Base-by-base conservation (phyloP, 2,329 filamentous ascomycete genomes). In the Metarhizium guizhouense region DNA sequence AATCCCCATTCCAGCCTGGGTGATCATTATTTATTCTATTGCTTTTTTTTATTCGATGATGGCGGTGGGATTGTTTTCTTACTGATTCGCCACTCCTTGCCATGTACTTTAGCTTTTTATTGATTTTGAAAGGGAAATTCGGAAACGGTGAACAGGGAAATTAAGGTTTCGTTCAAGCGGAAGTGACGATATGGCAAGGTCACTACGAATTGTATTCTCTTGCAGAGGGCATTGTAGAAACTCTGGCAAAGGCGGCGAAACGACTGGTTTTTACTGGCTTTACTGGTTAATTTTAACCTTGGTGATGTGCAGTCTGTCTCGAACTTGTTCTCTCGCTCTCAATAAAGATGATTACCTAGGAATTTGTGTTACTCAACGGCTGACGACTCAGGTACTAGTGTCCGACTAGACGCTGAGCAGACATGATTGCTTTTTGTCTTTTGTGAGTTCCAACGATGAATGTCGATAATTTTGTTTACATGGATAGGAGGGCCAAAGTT, bases 181-280 rank as follows among this genome's bases (percentile, higher is more conserved):
- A 63, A 60, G 65, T 67, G 66, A 63, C 66, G 63, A 65, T 60
- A 67, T 58, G 63, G 65, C 62, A 60, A 32, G 67, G 64, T 64
- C 66, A 65, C 63, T 54, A 59, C 55, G 58, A 65, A 63, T 59
- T 65, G 60, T 60, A 42, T 64, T 64, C 59, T 57, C 59, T 51
- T 56, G 52, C 57, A 54, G 49, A 49, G 51, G 52, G 49, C 48
- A 51, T 49, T 57, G 53, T 52, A 52, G 29, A 38, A 30, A n/a
- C 30, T 29, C 40, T 48, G 40, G 40, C 48, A 55, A 52, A 48
- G 54, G 32, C 40, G 54, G 42, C 48, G 49, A 40, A 52, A 42
- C 54, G 49, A 48, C 50, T 34, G 43, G 36, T 43, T 36, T 47
- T 51, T 16, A 42, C 50, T 43, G 43, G 36, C 34, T 43, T 47